A percentile compares a stretch with the other conserved stretches of the same genome.
phyloP scores from a whole-genome alignment of 148 eudicot genomes.

The Silene uniflora region DNA sequence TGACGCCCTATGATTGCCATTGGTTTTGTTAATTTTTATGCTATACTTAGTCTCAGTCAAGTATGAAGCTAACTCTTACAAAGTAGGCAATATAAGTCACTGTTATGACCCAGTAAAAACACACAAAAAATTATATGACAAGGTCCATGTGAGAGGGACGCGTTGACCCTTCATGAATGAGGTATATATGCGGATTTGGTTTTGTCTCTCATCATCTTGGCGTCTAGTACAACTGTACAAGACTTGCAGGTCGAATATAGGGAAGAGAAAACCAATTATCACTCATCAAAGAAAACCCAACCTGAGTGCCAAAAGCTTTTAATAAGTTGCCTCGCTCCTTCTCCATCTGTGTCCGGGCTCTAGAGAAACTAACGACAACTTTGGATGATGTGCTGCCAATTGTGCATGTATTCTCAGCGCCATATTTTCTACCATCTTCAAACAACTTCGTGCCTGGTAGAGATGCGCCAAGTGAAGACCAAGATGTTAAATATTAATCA shows the following conservation, averaged over 20 bases:
- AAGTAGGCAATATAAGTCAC: too few relatives aligned
- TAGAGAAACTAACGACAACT: slow-evolving; percentile 78
- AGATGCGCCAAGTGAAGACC: background rate
- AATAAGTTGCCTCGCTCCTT: slow-evolving; percentile 85
- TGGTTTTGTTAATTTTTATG: too few relatives aligned
- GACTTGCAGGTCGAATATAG: background rate
- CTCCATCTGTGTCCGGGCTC: slow-evolving; percentile 92
- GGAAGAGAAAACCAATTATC: background rate
- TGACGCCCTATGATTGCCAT: too few relatives aligned
- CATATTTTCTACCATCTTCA: slow-evolving; percentile 96
- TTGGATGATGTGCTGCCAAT: slow-evolving; percentile 78
- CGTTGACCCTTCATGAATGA: too few relatives aligned
- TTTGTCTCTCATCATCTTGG: too few relatives aligned
- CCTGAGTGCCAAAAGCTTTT: slow-evolving; percentile 98
- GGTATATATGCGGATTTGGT: too few relatives aligned
- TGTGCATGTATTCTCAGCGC: slow-evolving; percentile 89
- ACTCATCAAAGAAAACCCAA: slow-evolving; percentile 24
- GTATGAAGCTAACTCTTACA: too few relatives aligned
- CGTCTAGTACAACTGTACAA: too few relatives aligned
- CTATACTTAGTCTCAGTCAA: too few relatives aligned
- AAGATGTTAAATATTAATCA: slow-evolving; percentile 13
- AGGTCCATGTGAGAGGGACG: too few relatives aligned
- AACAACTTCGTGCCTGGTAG: slow-evolving; percentile 84
- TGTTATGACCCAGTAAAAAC: too few relatives aligned
- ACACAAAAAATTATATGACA: too few relatives aligned